Evolutionary conservation across 257 asterid genomes (phyloP).

Genomic region (Fraxinus anomala): DNA sequence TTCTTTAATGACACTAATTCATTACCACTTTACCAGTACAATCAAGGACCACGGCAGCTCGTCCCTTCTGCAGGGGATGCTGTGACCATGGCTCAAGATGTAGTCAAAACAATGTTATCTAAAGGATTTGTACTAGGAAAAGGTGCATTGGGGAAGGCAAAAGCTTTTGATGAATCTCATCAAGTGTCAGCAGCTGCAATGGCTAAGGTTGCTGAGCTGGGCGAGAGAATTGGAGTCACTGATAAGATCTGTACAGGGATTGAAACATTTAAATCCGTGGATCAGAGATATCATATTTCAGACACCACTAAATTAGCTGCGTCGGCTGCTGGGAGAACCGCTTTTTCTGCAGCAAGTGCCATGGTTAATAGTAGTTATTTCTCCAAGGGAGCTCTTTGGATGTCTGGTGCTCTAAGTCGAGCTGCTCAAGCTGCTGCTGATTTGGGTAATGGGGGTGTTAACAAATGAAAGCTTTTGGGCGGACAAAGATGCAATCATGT

Average conservation of each 20-base stretch:
- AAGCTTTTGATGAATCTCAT: constrained; percentile 82
- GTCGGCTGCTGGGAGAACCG: constrained; percentile 81
- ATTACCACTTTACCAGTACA: constrained; percentile 31
- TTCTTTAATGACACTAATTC: background rate
- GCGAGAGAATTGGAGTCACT: constrained; percentile 74
- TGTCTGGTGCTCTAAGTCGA: constrained; percentile 69
- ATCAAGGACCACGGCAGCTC: constrained; percentile 27
- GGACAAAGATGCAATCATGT: too few relatives aligned
- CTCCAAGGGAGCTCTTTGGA: constrained; percentile 84
- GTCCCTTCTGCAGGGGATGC: constrained; percentile 87
- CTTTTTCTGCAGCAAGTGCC: constrained; percentile 73
- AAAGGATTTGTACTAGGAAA: constrained; percentile 81
- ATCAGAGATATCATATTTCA: constrained; percentile 61
- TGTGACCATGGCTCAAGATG: constrained; percentile 78
- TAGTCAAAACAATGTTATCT: constrained; percentile 74
- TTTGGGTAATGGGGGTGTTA: constrained; percentile 56
- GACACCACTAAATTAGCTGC: constrained; percentile 71
- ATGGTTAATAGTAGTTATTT: constrained; percentile 77
- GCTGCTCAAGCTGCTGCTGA: constrained; percentile 85
- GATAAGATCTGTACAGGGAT: constrained; percentile 79
- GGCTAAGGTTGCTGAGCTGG: constrained; percentile 81
- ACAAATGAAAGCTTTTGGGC: constrained; percentile 31
- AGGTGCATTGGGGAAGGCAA: constrained; percentile 79
- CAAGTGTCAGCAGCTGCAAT: constrained; percentile 86
- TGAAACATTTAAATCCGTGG: constrained; percentile 63